Base-by-base conservation (phyloP, 345 rosid species). In the Syzygium jambos region DNA sequence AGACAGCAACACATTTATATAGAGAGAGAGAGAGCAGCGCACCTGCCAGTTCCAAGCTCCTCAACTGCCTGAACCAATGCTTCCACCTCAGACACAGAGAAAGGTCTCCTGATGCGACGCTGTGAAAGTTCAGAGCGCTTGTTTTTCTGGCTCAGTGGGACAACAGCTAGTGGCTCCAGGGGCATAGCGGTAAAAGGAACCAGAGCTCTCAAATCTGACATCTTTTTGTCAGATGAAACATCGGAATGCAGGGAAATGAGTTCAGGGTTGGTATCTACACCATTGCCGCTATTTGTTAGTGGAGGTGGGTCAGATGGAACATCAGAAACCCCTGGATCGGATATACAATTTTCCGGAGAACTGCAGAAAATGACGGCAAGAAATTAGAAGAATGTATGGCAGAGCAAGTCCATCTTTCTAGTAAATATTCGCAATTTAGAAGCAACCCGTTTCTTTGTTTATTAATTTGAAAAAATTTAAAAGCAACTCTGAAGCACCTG, bases 11-110 rank as follows among this genome's bases (percentile, higher is more conserved):
- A 73, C 22, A 38, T 38, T 38, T 38, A 38, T 5, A 73, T 73
- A 19, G 49, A 73, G 49, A 59, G 49, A 73, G 49, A 59, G 6
- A 73, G 78, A 9, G 14, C 4, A 1, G 19, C 4, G 8, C 82
- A 98, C 99, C 99, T 98, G 91, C 99, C 99, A 29, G 98, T 96
- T 86, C 99, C 98, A 43, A 96, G 92, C 89, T 95, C 93, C 91
- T 98, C 99, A 87, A 98, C 99, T 27, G 99, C 97, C 4, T 90
- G 93, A 82, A 98, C 98, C 78, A 98, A 89, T 86, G 99, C 97
- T 93, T 96, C 99, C 86, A 98, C 99, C 94, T 98, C 99, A 43
- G 93, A 63, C 49, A 98, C 99, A 88, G 98, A 95, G 92, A 98
- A 98, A 46, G 99, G 99, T 89, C 99, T 95, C 94, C 99, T 91